A percentile compares a stretch with the other conserved stretches of the same genome.
Evolutionary conservation across 2,329 filamentous ascomycete species (phyloP).

Genomic region (Monilinia laxa): DNA sequence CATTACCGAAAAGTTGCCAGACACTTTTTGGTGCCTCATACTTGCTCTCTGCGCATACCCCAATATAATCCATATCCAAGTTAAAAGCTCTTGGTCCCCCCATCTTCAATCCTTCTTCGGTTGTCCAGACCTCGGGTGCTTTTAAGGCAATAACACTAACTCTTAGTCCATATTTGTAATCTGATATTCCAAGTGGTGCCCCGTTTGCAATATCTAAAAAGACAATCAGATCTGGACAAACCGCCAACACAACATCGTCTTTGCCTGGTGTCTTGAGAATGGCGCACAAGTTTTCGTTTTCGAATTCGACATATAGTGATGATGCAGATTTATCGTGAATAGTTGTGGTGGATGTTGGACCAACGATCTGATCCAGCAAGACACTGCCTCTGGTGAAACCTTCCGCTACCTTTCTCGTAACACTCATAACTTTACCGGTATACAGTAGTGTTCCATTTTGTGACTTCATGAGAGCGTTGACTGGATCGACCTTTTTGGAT

Average conservation of each 20-base stretch:
- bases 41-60: constrained; percentile 28
- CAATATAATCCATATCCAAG: constrained; percentile 35
- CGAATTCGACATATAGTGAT: constrained; percentile 35
- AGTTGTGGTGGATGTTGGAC: background rate
- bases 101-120: constrained; percentile 42
- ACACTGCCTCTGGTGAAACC: constrained; percentile 39
- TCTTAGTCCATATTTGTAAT: constrained; percentile 51
- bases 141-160: constrained; percentile 52
- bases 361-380: constrained; percentile 30
- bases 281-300: constrained; percentile 39
- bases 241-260: constrained; percentile 32
- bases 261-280: constrained; percentile 29
- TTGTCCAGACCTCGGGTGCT: constrained; percentile 51
- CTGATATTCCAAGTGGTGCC: constrained; percentile 51
- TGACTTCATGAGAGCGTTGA: constrained; percentile 33
- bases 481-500: constrained; percentile 34
- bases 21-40: constrained; percentile 37
- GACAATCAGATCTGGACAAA: constrained; percentile 38
- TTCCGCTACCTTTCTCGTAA: constrained; percentile 34
- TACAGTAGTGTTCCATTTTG: constrained; percentile 37
- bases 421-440: constrained; percentile 37
- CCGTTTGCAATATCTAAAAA: constrained; percentile 49
- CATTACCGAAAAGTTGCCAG: constrained; percentile 36
- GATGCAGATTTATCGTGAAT: background rate
- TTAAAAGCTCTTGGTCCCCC: constrained; percentile 46